Evolutionary conservation across 2,329 filamentous ascomycete species (phyloP).

Genomic region (Chalara sp.): DNA sequence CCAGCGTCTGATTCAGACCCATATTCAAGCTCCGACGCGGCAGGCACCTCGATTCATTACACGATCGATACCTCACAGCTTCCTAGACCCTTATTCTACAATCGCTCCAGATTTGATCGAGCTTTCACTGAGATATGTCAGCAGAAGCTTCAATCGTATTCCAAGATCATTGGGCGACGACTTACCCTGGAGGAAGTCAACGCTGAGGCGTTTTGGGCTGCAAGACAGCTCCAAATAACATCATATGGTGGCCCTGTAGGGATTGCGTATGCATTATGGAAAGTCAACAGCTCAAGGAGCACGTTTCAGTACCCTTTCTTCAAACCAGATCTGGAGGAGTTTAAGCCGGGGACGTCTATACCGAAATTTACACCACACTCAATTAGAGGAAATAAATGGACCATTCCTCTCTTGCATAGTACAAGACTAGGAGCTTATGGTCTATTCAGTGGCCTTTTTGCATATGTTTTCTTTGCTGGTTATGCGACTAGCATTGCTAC

Average conservation of each 20-base stretch:
- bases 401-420: conserved; percentile 17
- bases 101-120: too few species aligned
- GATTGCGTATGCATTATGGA: conserved; percentile 17
- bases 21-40: neutral
- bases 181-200: conserved; percentile 21
- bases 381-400: conserved; percentile 12
- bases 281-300: conserved; percentile 13
- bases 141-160: neutral
- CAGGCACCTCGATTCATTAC: neutral
- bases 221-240: conserved; percentile 18
- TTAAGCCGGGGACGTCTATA: conserved; percentile 8
- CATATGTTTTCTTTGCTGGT: conserved; percentile 13
- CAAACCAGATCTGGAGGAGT: conserved; percentile 20
- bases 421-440: conserved; percentile 17
- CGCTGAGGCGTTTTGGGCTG: conserved; percentile 20
- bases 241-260: conserved; percentile 21
- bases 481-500: conserved; percentile 19
- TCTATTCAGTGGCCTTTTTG: conserved; percentile 13
- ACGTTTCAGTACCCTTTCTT: conserved; percentile 25
- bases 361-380: conserved; percentile 12
- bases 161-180: conserved; percentile 12
- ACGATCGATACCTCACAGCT: neutral
- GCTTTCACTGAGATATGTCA: too few species aligned
- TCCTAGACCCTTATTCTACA: neutral
- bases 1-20: neutral